Evolutionary conservation across 176 grass and related monocot species (phyloP).

Genomic region (Triticum turgidum): DNA sequence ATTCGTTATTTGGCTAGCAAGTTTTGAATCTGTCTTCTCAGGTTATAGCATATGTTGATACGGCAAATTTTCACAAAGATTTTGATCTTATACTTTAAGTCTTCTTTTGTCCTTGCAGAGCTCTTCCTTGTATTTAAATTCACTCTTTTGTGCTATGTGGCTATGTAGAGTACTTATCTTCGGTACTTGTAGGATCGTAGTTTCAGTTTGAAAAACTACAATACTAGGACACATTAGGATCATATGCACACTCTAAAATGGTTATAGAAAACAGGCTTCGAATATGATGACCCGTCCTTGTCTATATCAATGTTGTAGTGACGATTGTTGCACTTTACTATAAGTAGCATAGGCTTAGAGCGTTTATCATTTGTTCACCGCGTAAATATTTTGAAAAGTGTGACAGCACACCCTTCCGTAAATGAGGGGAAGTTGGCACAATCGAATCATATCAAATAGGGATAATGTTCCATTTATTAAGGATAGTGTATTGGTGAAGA

Average conservation of each 20-base stretch:
- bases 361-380: neutral
- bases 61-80: neutral
- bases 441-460: neutral
- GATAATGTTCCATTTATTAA: neutral
- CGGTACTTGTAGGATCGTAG: conserved; percentile 57
- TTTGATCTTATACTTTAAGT: conserved; percentile 4
- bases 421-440: neutral
- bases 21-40: conserved; percentile 21
- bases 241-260: neutral
- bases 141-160: neutral
- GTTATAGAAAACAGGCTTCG: neutral
- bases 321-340: conserved; percentile 1
- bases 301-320: neutral
- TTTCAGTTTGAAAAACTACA: conserved; percentile 32
- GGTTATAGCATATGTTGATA: neutral
- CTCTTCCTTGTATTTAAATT: conserved; percentile 9
- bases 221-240: neutral
- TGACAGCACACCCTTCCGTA: neutral
- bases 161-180: conserved; percentile 1
- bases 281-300: neutral
- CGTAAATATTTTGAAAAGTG: neutral
- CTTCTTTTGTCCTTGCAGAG: neutral
- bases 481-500: neutral
- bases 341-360: neutral
- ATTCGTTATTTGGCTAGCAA: neutral